Evolutionary conservation across 1,284 basidiomycete species (phyloP).

Genomic region (Tilletia walkeri): DNA sequence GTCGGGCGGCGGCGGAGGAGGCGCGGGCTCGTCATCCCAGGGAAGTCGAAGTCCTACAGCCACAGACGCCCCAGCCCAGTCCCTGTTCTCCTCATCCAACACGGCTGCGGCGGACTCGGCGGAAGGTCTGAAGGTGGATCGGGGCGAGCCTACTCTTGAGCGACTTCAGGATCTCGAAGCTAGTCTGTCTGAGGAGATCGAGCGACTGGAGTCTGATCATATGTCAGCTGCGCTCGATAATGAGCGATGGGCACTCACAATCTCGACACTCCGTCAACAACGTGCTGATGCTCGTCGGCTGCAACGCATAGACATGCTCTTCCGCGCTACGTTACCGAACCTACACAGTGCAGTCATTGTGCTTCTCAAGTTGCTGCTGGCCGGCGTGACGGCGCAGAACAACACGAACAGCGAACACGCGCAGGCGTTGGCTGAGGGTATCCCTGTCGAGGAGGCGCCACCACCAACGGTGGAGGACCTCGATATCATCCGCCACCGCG

Average conservation of each 20-base stretch:
- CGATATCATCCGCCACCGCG: constrained; percentile 90
- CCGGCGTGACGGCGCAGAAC: constrained; percentile 50
- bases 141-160: constrained; percentile 46
- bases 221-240: constrained; percentile 48
- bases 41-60: constrained; percentile 43
- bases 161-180: constrained; percentile 44
- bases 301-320: constrained; percentile 47
- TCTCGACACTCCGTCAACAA: constrained; percentile 37
- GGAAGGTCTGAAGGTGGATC: constrained; percentile 32
- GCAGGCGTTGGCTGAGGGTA: constrained; percentile 48
- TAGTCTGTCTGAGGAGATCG: constrained; percentile 38
- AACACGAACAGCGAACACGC: constrained; percentile 46
- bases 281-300: constrained; percentile 46
- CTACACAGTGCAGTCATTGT: constrained; percentile 53
- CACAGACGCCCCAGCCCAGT: constrained; percentile 29
- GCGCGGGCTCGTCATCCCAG: constrained; percentile 35
- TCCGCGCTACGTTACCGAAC: constrained; percentile 43
- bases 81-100: constrained; percentile 2
- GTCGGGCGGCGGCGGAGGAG: constrained; percentile 19
- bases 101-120: constrained; percentile 20
- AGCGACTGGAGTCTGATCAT: constrained; percentile 39
- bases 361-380: constrained; percentile 51
- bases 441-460: constrained; percentile 58
- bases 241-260: constrained; percentile 31
- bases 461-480: constrained; percentile 87